Conservation (phyloP, 2,329 filamentous ascomycete species). For the Cladophialophora immunda region DNA sequence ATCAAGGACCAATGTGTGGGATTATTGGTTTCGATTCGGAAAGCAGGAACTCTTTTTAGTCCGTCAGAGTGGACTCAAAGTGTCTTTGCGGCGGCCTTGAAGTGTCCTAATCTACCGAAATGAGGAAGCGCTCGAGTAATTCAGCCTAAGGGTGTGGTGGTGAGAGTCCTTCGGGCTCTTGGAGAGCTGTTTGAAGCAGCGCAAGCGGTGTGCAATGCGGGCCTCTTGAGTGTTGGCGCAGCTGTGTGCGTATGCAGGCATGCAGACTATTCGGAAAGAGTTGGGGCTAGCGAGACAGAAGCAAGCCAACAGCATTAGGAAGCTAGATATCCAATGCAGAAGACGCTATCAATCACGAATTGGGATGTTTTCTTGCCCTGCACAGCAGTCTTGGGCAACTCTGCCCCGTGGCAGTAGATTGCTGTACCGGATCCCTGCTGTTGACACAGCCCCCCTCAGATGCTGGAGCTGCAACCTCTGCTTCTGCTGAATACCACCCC, state of each 20-base stretch:
- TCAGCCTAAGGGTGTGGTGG: neutral
- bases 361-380: neutral
- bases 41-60: neutral
- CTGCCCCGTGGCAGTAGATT: neutral
- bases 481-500: neutral
- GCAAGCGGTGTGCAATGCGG: neutral
- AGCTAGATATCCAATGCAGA: neutral
- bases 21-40: neutral
- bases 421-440: neutral
- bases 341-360: neutral
- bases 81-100: neutral
- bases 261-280: conserved; percentile 1
- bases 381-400: neutral
- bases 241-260: conserved; percentile 12
- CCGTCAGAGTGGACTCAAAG: neutral
- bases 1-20: neutral
- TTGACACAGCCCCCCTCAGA: neutral
- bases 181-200: neutral
- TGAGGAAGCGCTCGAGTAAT: neutral
- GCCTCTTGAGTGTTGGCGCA: neutral
- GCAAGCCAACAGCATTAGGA: conserved; percentile 1
- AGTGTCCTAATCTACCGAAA: neutral
- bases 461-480: neutral
- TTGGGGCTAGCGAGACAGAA: conserved; percentile 9
- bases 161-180: neutral